Evolutionary conservation across 805 yeast genomes (phyloP).

Genomic region (Metschnikowia shivogae): DNA sequence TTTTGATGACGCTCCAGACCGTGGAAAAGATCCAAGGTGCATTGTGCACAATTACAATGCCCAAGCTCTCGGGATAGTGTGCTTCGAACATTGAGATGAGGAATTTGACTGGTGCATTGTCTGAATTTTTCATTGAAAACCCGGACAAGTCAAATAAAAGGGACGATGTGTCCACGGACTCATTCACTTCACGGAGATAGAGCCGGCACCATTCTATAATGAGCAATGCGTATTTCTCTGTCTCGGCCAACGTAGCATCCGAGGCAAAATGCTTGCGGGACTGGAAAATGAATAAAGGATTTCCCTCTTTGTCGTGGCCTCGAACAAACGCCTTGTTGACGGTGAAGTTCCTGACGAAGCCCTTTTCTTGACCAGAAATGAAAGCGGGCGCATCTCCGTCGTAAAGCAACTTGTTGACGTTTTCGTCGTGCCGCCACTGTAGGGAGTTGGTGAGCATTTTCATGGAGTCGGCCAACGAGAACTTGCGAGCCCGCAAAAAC

Average conservation of each 20-base stretch:
- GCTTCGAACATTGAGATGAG: constrained; percentile 89
- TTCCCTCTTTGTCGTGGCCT: constrained; percentile 67
- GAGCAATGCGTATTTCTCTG: constrained; percentile 70
- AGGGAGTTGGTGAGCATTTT: constrained; percentile 70
- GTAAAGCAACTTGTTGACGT: constrained; percentile 51
- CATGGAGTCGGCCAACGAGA: constrained; percentile 65
- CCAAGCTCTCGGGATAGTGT: constrained; percentile 92
- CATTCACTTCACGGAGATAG: constrained; percentile 50
- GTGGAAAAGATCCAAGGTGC: constrained; percentile 98
- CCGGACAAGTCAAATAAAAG: constrained; percentile 83
- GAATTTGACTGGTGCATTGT: constrained; percentile 85
- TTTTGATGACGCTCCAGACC: constrained; percentile 87
- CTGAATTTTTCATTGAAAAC: constrained; percentile 89
- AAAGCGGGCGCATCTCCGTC: constrained; percentile 70
- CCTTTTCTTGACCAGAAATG: constrained; percentile 34
- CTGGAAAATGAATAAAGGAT: constrained; percentile 80
- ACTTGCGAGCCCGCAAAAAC: constrained; percentile 83
- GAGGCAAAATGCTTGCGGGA: constrained; percentile 63
- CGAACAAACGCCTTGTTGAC: constrained; percentile 67
- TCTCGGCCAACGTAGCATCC: constrained; percentile 56
- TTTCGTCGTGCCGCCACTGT: constrained; percentile 69
- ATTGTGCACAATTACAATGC: constrained; percentile 77
- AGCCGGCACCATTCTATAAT: constrained; percentile 65
- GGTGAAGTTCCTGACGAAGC: constrained; percentile 54
- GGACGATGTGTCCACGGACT: constrained; percentile 75